Percentiles rank a stretch among this genome's conserved stretches.
Conservation (phyloP, 2,329 filamentous ascomycete species). For the Bipolaris zeicola region DNA sequence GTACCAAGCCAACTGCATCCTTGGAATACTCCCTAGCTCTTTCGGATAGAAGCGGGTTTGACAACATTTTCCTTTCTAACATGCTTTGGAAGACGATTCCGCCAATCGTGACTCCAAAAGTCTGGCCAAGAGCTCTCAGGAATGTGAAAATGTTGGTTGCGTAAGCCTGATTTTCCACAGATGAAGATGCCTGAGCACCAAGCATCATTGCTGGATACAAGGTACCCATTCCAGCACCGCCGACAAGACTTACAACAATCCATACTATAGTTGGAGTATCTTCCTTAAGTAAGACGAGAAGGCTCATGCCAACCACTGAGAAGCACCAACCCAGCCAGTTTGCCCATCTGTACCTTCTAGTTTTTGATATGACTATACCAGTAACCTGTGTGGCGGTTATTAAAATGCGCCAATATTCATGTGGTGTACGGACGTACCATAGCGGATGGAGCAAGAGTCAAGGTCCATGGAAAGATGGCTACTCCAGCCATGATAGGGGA, state of each 20-base stretch:
- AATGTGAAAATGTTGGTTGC: not conserved
- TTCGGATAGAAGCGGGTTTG: not conserved
- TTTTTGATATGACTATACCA: not conserved
- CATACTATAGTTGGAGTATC: not conserved
- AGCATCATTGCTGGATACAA: not conserved
- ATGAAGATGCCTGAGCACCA: not conserved
- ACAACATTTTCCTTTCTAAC: not conserved
- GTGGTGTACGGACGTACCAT: not conserved
- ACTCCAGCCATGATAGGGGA: not conserved
- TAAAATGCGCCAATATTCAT: not conserved
- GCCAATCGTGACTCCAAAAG: not conserved
- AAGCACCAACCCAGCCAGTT: not conserved
- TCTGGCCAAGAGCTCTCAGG: not conserved
- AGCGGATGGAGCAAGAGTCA: not conserved
- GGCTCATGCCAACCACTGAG: not conserved
- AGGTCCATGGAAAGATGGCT: not conserved
- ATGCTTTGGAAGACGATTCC: not conserved
- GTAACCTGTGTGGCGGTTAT: not conserved
- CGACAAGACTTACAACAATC: not conserved
- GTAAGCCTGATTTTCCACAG: not conserved
- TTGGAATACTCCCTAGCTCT: not conserved
- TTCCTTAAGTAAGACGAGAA: not conserved
- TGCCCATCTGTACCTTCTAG: not conserved
- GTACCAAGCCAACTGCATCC: not conserved
- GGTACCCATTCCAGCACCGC: not conserved